Evolutionary conservation across 2,329 filamentous ascomycete species (phyloP).

Genomic region (Curvularia lunata): DNA sequence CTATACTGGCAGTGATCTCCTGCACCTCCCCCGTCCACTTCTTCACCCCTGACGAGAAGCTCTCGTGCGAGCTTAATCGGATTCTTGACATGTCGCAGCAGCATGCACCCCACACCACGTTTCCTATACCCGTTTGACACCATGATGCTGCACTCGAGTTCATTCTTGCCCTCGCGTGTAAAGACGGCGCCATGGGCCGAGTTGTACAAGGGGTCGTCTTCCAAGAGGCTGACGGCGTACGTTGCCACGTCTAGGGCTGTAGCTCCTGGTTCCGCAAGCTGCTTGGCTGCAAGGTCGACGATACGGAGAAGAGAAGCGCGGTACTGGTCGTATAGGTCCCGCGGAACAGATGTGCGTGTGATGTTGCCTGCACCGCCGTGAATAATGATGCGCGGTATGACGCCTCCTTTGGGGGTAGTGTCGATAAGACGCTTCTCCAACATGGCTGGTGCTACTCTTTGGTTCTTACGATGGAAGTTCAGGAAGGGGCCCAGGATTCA

Average conservation of each 20-base stretch:
- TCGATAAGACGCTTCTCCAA: background rate
- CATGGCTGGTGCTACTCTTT: background rate
- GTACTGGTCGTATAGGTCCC: conserved; percentile 47
- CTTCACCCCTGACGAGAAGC: conserved; percentile 71
- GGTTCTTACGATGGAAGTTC: background rate
- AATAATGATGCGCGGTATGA: conserved; percentile 55
- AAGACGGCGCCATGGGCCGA: conserved; percentile 84
- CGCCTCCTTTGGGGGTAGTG: background rate
- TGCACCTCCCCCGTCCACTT: conserved; percentile 64
- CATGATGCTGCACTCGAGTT: conserved; percentile 89
- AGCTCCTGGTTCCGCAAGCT: conserved; percentile 48
- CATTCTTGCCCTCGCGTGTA: conserved; percentile 79
- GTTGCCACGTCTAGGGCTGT: conserved; percentile 76
- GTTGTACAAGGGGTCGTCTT: conserved; percentile 85
- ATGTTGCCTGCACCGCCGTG: conserved; percentile 59
- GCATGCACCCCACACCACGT: conserved; percentile 77
- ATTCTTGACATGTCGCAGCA: conserved; percentile 75
- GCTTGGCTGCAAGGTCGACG: conserved; percentile 33
- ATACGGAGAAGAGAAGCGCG: conserved; percentile 48
- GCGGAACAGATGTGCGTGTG: conserved; percentile 48
- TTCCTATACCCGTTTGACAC: conserved; percentile 75
- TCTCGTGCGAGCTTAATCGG: conserved; percentile 76
- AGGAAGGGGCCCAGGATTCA: background rate
- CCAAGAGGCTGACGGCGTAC: conserved; percentile 75
- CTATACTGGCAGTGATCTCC: conserved; percentile 74